phyloP scores from a whole-genome alignment of 2,329 filamentous ascomycete species.

The Stachybotrys chlorohalonatus region DNA sequence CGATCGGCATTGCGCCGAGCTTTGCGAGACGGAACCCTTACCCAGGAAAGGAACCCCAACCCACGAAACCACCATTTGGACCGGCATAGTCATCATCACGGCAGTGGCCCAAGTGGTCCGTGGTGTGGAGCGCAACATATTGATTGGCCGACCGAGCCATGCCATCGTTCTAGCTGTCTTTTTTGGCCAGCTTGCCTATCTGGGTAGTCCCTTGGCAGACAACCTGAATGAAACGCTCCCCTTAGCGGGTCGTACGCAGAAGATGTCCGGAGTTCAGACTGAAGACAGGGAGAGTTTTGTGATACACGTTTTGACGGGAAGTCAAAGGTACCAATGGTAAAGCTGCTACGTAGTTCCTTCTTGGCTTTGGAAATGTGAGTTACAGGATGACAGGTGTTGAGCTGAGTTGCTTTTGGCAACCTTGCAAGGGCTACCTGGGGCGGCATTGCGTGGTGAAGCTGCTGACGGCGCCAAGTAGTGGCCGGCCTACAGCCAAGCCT shows the following conservation, averaged over 20 bases:
- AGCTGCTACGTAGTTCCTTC: background rate
- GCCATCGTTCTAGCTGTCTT: background rate
- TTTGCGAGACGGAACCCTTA: background rate
- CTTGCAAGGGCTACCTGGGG: background rate
- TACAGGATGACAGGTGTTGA: background rate
- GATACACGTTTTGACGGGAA: background rate
- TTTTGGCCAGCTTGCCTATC: background rate
- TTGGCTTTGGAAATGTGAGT: background rate
- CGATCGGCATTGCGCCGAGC: background rate
- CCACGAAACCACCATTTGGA: background rate
- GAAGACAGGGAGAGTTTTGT: background rate
- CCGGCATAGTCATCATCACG: background rate
- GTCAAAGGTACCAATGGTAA: background rate
- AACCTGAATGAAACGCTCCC: background rate
- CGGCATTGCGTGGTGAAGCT: background rate
- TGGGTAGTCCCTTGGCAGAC: background rate
- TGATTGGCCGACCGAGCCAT: background rate
- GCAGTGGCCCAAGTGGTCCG: background rate
- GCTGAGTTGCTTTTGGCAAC: background rate
- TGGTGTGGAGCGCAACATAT: background rate
- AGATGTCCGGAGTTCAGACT: background rate
- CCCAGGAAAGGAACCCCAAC: background rate
- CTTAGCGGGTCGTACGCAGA: background rate
- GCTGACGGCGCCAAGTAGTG: background rate
- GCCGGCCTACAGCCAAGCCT: background rate